phyloP scores from a whole-genome alignment of 1,139 yeast species.

The Hanseniaspora uvarum region DNA sequence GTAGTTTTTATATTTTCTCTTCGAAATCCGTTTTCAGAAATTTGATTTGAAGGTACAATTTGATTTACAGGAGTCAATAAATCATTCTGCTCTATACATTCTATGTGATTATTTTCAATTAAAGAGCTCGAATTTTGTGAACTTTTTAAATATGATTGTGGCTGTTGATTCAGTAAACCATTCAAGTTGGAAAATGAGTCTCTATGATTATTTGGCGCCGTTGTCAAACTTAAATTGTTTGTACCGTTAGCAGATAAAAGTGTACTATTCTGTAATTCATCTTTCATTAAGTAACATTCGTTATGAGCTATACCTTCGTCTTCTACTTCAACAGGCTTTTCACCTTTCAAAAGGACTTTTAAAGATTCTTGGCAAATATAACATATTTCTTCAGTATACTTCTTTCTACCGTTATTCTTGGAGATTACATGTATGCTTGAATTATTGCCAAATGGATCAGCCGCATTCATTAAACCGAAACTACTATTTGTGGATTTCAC shows the following conservation, averaged over 20 bases:
- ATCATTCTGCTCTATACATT: conserved; percentile 18
- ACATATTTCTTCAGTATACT: conserved; percentile 28
- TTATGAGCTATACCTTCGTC: conserved; percentile 30
- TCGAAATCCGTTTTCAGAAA: conserved; percentile 11
- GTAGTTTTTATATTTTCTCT: conserved; percentile 5
- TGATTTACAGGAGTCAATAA: conserved; percentile 9
- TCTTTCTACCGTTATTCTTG: conserved; percentile 21
- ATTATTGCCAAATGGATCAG: conserved; percentile 13
- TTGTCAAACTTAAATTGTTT: neutral
- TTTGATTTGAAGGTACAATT: neutral
- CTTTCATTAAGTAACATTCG: conserved; percentile 23
- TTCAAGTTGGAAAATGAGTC: neutral
- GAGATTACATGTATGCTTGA: conserved; percentile 16
- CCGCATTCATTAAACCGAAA: neutral
- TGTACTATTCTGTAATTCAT: conserved; percentile 27
- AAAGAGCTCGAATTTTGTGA: conserved; percentile 25
- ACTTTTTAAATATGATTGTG: conserved; percentile 18
- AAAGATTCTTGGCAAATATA: conserved; percentile 33
- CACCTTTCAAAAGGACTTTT: conserved; percentile 29
- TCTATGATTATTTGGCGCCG: neutral
- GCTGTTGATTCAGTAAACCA: conserved; percentile 10
- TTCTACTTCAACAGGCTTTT: conserved; percentile 30
- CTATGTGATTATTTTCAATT: conserved; percentile 24
- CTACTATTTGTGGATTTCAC: neutral
- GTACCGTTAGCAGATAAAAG: conserved; percentile 19